Evolutionary conservation across 2,329 filamentous ascomycete genomes (phyloP).

Genomic region (Stylonectria norvegica): DNA sequence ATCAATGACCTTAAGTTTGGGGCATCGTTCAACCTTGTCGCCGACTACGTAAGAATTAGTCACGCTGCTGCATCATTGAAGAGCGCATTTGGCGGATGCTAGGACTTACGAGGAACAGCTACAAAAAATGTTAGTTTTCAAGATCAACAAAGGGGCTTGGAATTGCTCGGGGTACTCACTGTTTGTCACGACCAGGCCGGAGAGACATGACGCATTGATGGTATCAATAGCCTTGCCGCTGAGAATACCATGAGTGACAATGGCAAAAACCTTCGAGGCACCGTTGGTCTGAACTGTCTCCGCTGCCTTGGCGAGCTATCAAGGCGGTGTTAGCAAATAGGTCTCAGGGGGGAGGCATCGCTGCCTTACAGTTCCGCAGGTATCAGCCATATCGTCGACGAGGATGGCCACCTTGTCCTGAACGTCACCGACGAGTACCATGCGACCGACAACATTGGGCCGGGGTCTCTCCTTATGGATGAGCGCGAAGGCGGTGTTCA

Average conservation of each 20-base stretch:
- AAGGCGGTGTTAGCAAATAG: conserved; percentile 8
- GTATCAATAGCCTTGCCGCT: conserved; percentile 85
- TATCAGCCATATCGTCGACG: conserved; percentile 97
- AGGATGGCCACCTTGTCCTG: conserved; percentile 89
- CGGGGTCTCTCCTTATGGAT: conserved; percentile 95
- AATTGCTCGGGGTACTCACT: conserved; percentile 47
- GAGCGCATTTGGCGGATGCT: neutral
- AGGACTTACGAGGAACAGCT: conserved; percentile 36
- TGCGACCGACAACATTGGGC: conserved; percentile 81
- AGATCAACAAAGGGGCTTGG: too few species aligned
- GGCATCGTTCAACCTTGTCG: conserved; percentile 75
- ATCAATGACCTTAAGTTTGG: conserved; percentile 85
- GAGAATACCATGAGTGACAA: conserved; percentile 91
- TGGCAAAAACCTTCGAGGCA: conserved; percentile 84
- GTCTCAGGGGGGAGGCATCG: neutral
- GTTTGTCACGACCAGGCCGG: conserved; percentile 84
- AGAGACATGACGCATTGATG: conserved; percentile 73
- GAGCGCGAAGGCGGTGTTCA: conserved; percentile 86
- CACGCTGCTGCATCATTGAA: neutral
- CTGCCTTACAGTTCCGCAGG: conserved; percentile 68
- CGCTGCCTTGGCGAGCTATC: conserved; percentile 70
- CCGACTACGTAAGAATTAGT: conserved; percentile 43
- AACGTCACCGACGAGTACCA: conserved; percentile 93
- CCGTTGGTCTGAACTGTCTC: conserved; percentile 84
- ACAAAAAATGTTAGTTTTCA: conserved; percentile 21